Base-by-base conservation (phyloP, 345 rosid genomes). In the Populus deltoides region DNA sequence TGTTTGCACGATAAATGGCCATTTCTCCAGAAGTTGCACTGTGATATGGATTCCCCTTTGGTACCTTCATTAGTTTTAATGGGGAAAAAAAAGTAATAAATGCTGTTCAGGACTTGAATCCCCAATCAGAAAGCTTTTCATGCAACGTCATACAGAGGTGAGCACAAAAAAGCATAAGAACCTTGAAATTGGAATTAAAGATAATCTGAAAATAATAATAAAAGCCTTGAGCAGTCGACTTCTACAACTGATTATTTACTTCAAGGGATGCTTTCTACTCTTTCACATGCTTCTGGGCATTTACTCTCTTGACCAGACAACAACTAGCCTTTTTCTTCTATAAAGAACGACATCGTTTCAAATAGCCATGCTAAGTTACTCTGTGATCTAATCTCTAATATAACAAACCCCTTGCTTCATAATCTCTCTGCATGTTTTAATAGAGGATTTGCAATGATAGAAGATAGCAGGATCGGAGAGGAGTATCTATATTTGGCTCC, bases 21-120 rank as follows among this genome's bases (percentile, higher is more conserved):
- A 88, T 91, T 91, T 94, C 98, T 79, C 98, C 98, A 33, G 98
- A 94, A 80, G 96, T 94, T 80, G 97, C 97, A 79, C 98, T 94
- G 62, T 94, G 98, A 77, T 92, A 92, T 75, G 98, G 98, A 78
- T 94, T 94, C 38, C 98, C 97, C 71, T 91, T 94, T 8, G 97
- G 97, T 72, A 94, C 93, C 97, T 94, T 81, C 67, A 86, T 55
- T 66, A n/a, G 38, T 53, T 36, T 74, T 31, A 53, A 73, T 69
- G 16, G 33, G 12, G 33, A 43, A 74, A 70, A 16, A 62, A 1
- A 31, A 18, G 73, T 6, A 73, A 38, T 5, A 57, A 70, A 38
- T 68, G 43, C 70, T 51, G 67, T 43, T 59, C 65, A 31, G 65
- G 79, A 55, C 22, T 13, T 57, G 66, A 47, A 17, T 69, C 62